Conservation (phyloP, 2,329 filamentous ascomycete species). For the Daldinia eschscholtzii region DNA sequence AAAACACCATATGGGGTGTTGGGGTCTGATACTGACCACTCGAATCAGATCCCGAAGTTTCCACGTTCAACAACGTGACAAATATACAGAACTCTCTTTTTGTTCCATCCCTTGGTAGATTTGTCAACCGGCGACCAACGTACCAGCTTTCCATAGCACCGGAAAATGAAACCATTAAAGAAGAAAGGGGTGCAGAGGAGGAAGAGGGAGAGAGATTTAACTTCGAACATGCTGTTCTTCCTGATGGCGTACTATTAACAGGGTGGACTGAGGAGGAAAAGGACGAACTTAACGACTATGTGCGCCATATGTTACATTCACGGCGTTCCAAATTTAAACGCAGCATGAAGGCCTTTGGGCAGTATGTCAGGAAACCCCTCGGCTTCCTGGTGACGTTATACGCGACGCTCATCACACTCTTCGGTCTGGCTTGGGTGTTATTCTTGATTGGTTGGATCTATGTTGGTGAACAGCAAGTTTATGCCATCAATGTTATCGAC, state of each 20-base stretch:
- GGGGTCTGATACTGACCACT: not conserved
- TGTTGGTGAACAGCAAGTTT: slow-evolving; percentile 78
- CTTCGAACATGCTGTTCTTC: slow-evolving; percentile 77
- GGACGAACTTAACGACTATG: slow-evolving; percentile 83
- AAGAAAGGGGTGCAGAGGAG: slow-evolving; percentile 41
- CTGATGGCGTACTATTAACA: slow-evolving; percentile 77
- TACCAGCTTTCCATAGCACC: slow-evolving; percentile 74
- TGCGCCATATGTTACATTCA: slow-evolving; percentile 89
- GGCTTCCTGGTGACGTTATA: slow-evolving; percentile 89
- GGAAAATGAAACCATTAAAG: slow-evolving; percentile 20
- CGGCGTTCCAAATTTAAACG: slow-evolving; percentile 83
- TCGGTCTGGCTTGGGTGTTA: slow-evolving; percentile 90
- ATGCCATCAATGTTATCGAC: slow-evolving; percentile 77
- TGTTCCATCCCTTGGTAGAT: slow-evolving; percentile 81
- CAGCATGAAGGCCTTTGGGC: slow-evolving; percentile 80
- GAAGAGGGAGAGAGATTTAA: slow-evolving; percentile 59
- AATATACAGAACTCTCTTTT: slow-evolving; percentile 94
- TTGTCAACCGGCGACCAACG: slow-evolving; percentile 81
- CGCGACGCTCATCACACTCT: slow-evolving; percentile 83
- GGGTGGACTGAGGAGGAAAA: slow-evolving; percentile 83
- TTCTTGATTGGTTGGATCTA: slow-evolving; percentile 93
- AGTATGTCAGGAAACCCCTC: slow-evolving; percentile 81
- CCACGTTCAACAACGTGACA: slow-evolving; percentile 84
- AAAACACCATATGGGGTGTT: not conserved
- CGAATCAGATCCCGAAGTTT: slow-evolving; percentile 80